phyloP scores from a whole-genome alignment of 768 basidiomycete genomes.

The Hydnomerulius pinastri region DNA sequence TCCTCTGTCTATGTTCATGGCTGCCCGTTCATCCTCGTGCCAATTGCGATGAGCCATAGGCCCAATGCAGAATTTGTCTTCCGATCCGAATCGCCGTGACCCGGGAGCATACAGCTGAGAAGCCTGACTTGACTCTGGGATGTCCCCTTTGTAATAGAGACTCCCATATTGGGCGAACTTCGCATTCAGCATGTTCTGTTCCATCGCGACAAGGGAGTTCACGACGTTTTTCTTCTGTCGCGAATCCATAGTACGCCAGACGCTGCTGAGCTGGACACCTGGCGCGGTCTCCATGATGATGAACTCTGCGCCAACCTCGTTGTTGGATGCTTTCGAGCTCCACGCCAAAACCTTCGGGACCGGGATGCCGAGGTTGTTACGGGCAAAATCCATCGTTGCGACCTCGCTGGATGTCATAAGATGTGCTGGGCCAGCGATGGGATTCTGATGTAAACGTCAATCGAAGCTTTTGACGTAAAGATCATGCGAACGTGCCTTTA shows the following conservation, averaged over 20 bases:
- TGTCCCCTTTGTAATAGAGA: constrained; percentile 34
- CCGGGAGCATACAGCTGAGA: constrained; percentile 8
- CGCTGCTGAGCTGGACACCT: constrained; percentile 23
- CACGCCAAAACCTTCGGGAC: constrained; percentile 33
- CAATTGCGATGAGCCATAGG: constrained; percentile 29
- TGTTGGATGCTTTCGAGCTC: constrained; percentile 22
- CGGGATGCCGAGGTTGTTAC: constrained; percentile 26
- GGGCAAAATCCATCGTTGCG: constrained; percentile 35
- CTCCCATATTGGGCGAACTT: constrained; percentile 33
- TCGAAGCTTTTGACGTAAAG: background rate
- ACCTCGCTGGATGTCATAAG: constrained; percentile 37
- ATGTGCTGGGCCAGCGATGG: constrained; percentile 30
- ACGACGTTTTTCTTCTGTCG: constrained; percentile 19
- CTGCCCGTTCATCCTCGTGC: constrained; percentile 28
- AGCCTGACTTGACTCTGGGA: constrained; percentile 4
- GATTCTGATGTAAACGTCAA: constrained; percentile 10
- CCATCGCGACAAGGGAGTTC: constrained; percentile 21
- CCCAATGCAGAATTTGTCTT: constrained; percentile 32
- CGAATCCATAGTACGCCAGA: constrained; percentile 22
- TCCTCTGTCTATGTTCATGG: constrained; percentile 30
- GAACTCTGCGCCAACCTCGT: constrained; percentile 31
- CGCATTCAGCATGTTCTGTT: constrained; percentile 18
- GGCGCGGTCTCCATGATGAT: constrained; percentile 36
- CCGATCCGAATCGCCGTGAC: constrained; percentile 14
- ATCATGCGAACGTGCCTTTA: constrained; percentile 9